These are phyloP conservation scores for Millerozyma miso DNA, from an alignment of 805 yeast genomes.

Conservation along the genomic window DNA sequence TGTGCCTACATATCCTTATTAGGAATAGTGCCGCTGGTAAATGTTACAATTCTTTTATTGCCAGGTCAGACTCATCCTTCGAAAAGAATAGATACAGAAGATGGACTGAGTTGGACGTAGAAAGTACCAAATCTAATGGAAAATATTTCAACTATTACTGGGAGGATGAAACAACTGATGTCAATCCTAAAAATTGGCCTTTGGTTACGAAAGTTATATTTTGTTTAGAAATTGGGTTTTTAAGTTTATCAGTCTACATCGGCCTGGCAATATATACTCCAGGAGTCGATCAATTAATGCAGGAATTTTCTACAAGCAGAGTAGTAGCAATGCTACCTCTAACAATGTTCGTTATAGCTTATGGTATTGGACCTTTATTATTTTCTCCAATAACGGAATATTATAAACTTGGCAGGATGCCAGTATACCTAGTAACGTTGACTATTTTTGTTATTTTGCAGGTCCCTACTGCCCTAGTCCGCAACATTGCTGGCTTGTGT, in stretches of 20 bases:
- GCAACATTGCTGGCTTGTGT: conserved; percentile 44
- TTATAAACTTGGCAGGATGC: conserved; percentile 45
- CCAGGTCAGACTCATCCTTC: too few species aligned
- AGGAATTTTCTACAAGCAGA: conserved; percentile 38
- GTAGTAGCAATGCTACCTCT: conserved; percentile 45
- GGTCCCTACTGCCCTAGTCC: conserved; percentile 46
- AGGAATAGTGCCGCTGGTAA: too few species aligned
- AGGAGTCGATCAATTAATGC: conserved; percentile 35
- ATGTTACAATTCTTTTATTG: too few species aligned
- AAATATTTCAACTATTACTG: conserved; percentile 13
- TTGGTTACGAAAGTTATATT: conserved; percentile 28
- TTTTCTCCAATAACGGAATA: conserved; percentile 54
- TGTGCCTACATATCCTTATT: too few species aligned
- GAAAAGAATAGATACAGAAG: too few species aligned
- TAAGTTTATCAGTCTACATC: conserved; percentile 47
- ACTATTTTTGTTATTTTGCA: conserved; percentile 45
- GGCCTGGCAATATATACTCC: conserved; percentile 52
- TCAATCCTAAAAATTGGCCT: conserved; percentile 53
- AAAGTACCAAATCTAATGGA: neutral
- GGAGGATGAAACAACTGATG: conserved; percentile 42
- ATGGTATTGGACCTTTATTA: conserved; percentile 55
- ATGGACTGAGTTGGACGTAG: neutral
- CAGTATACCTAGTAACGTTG: conserved; percentile 41
- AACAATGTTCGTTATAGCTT: conserved; percentile 50
- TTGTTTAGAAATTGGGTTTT: conserved; percentile 31